Evolutionary conservation across 331 rosid genomes (phyloP).

Genomic region (Quercus tomentella): DNA sequence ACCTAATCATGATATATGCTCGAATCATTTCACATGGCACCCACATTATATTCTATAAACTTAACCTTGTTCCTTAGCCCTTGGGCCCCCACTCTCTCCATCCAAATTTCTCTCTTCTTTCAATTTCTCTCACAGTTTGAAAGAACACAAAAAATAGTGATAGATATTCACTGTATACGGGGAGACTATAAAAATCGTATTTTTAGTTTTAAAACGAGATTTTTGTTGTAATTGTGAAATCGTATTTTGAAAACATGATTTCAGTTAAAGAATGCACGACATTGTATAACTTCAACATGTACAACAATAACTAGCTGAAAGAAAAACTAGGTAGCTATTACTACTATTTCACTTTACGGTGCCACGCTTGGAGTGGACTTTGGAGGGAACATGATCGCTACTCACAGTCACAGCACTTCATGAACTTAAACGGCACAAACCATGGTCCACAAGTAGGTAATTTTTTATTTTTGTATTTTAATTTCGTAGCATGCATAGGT

Average conservation of each 20-base stretch:
- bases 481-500: too few relatives aligned
- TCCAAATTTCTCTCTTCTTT: background rate
- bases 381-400: conserved; percentile 18
- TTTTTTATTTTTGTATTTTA: too few relatives aligned
- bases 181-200: too few relatives aligned
- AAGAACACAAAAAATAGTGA: too few relatives aligned
- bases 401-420: background rate
- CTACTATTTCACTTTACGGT: background rate
- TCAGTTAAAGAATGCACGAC: too few relatives aligned
- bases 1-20: conserved; percentile 34
- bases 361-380: conserved; percentile 6
- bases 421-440: too few relatives aligned
- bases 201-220: too few relatives aligned
- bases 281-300: too few relatives aligned
- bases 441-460: too few relatives aligned
- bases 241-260: too few relatives aligned
- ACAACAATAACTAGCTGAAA: background rate
- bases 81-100: conserved; percentile 30
- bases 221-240: too few relatives aligned
- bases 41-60: conserved; percentile 5
- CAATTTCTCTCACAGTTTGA: background rate
- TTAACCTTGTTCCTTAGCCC: background rate
- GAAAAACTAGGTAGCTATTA: background rate
- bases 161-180: too few relatives aligned
- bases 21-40: conserved; percentile 38